Evolutionary conservation across 2,329 filamentous ascomycete genomes (phyloP), one percentile per base, ranked within the genome.

Genomic region (Penicillium digitatum): DNA sequence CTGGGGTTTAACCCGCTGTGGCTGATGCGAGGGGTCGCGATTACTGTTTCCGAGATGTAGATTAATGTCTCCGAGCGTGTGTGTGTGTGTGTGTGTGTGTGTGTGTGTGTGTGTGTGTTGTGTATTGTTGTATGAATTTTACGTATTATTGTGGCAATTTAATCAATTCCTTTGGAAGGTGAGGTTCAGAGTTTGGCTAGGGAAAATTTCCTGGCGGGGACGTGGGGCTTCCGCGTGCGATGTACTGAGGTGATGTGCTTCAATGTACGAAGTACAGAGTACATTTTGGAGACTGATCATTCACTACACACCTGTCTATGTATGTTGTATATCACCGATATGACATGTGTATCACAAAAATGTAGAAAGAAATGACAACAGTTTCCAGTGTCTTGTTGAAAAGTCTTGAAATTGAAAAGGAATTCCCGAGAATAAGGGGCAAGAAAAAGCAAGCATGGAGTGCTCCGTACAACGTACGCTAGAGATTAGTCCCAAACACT

Each of bases 1-100:
- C 47, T 20, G n/a, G 45, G 31, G 42, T 45, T 45, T 43, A 38
- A 39, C 50, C 34, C 32, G 27, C 18, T 53, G 31, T 56, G 56
- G 45, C 54, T 56, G 56, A 50, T 40, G 45, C 26, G 34, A 29
- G 45, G 48, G 18, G 40, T 32, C 39, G 22, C 18, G 22, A 37
- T 31, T 14, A 48, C 20, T 35, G n/a, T 10, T 16, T 31, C 11
- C 7, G 10, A 31, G 16, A 32, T 32, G 27, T 12, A 16, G 43
- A 32, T 32, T 16, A 44, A 27, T 43, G 20, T 39, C 20, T 39
- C 37, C 14, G 37, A 40, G 2, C 24, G 18, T 24, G 20, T 18
- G 24, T n/a, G n/a, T n/a, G n/a, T n/a, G n/a, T n/a, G n/a, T n/a
- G n/a, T n/a, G n/a, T n/a, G n/a, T n/a, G n/a, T n/a, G n/a, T n/a